Percentiles rank a stretch among this genome's conserved stretches.
Conservation (phyloP, 352 stramenopile genomes). For the Phytophthora ramorum region DNA sequence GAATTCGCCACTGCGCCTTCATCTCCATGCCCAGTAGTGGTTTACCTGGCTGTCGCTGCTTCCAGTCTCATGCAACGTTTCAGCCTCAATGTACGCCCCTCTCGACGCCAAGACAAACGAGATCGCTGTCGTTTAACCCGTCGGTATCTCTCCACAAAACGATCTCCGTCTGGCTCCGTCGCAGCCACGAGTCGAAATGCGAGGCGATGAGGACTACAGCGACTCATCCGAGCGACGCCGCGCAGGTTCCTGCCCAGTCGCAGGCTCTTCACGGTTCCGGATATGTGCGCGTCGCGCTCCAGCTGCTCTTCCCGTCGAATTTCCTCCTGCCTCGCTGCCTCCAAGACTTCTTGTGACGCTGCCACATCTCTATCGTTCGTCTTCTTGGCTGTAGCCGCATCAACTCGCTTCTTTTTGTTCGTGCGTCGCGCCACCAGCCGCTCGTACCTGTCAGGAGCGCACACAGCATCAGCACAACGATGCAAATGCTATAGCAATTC, state of each 20-base stretch:
- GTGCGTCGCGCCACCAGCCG: slow-evolving; percentile 34
- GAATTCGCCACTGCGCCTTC: background rate
- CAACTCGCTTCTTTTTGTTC: slow-evolving; percentile 16
- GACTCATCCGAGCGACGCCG: slow-evolving; percentile 22
- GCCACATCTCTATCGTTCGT: background rate
- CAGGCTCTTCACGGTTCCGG: slow-evolving; percentile 18
- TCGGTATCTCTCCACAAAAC: slow-evolving; percentile 17
- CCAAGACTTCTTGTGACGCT: slow-evolving; percentile 2
- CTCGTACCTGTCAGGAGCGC: slow-evolving; percentile 37
- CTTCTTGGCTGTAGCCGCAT: background rate
- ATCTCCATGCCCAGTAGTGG: background rate
- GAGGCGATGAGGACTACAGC: slow-evolving; percentile 23
- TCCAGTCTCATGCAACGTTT: slow-evolving; percentile 32
- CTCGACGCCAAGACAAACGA: background rate
- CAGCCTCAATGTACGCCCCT: background rate
- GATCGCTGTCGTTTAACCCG: background rate
- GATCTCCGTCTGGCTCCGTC: slow-evolving; percentile 5
- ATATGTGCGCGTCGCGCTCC: slow-evolving; percentile 15
- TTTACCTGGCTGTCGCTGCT: slow-evolving; percentile 36
- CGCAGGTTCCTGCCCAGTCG: slow-evolving; percentile 34
- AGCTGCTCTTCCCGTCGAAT: slow-evolving; percentile 14
- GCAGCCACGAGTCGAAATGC: slow-evolving; percentile 22
- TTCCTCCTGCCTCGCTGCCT: slow-evolving; percentile 11
- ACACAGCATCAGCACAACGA: background rate
- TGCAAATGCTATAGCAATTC: background rate